These are phyloP conservation scores for Lipomyces mesembrius DNA, from an alignment of 805 yeast species.

Conservation along the genomic window DNA sequence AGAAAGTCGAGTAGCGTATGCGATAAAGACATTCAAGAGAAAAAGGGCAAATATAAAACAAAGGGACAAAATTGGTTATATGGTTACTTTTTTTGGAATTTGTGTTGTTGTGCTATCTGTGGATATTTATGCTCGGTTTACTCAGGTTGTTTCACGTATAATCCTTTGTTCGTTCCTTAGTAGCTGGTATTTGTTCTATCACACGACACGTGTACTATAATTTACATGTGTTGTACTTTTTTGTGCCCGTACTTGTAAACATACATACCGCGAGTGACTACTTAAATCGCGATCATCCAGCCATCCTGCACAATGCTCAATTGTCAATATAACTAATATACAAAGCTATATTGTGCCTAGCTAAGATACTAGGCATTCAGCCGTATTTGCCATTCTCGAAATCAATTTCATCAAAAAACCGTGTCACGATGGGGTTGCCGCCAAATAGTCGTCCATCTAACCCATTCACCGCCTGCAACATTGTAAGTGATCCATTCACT, in stretches of 20 bases:
- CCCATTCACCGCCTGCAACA: constrained; percentile 32
- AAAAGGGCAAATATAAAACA: background rate
- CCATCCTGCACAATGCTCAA: background rate
- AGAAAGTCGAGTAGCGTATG: background rate
- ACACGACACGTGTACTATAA: background rate
- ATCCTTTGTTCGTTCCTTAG: background rate
- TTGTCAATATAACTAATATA: background rate
- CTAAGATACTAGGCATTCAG: background rate
- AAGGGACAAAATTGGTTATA: background rate
- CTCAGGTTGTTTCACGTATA: background rate
- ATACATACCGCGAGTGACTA: too few species aligned
- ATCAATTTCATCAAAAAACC: constrained; percentile 28
- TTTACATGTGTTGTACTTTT: background rate
- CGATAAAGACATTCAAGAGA: background rate
- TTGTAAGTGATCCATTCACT: background rate
- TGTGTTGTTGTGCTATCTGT: background rate
- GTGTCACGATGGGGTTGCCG: constrained; percentile 11
- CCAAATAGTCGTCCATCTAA: constrained; percentile 26
- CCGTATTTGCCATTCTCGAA: constrained; percentile 21
- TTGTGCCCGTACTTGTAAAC: background rate
- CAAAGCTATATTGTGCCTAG: background rate
- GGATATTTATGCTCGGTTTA: background rate
- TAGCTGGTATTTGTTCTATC: constrained; percentile 6
- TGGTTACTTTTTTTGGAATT: background rate
- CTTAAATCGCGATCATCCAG: background rate